Evolutionary conservation across 805 yeast species (phyloP).

Genomic region (Saturnispora serradocipensis): DNA sequence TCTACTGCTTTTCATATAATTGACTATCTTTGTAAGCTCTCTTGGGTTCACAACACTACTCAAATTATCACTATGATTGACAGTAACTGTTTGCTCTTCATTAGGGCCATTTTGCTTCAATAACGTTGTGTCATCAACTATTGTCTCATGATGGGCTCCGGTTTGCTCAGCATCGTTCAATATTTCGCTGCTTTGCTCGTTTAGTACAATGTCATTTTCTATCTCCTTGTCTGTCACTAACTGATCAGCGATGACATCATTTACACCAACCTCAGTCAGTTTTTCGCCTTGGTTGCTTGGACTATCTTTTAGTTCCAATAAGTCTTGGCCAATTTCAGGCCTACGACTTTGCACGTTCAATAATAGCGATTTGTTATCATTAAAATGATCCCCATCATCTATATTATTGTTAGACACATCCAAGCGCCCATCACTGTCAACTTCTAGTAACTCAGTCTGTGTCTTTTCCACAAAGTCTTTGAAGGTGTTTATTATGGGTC

Average conservation of each 20-base stretch:
- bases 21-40: not conserved
- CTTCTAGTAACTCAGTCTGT: not conserved
- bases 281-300: not conserved
- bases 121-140: not conserved
- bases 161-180: not conserved
- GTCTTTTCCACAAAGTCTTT: not conserved
- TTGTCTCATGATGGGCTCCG: slow-evolving; percentile 1
- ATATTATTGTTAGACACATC: not conserved
- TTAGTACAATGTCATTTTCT: not conserved
- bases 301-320: not conserved
- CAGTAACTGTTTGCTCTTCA: not conserved
- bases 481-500: not conserved
- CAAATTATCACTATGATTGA: not conserved
- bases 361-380: not conserved
- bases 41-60: not conserved
- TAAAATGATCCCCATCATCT: not conserved
- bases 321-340: not conserved
- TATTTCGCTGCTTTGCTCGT: not conserved
- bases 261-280: not conserved
- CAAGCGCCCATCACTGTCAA: too few species aligned
- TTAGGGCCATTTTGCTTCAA: not conserved
- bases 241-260: too few species aligned
- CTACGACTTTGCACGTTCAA: not conserved
- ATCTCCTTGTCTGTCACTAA: not conserved
- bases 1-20: not conserved